Percentiles rank a stretch among this genome's conserved stretches.
Evolutionary conservation across 2,329 filamentous ascomycete species (phyloP).

Genomic region (Fusarium avenaceum): DNA sequence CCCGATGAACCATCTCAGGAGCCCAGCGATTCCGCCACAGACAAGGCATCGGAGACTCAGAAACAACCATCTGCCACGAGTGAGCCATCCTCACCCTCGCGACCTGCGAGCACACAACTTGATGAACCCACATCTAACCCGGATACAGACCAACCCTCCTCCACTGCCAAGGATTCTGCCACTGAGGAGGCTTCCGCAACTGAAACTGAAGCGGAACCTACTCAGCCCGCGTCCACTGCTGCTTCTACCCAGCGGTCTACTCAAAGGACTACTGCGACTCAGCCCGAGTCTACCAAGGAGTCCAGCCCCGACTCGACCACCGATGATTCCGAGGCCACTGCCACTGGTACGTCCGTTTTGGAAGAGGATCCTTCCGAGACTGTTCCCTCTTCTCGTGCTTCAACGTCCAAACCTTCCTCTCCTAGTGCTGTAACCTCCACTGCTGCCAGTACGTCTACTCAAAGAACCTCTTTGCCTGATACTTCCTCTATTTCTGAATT

Average conservation of each 20-base stretch:
- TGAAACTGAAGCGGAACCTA: conserved; percentile 32
- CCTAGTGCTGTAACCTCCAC: conserved; percentile 43
- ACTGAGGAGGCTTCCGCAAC: conserved; percentile 31
- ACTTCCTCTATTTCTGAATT: conserved; percentile 49
- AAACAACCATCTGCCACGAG: conserved; percentile 35
- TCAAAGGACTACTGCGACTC: conserved; percentile 24
- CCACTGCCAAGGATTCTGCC: conserved; percentile 35
- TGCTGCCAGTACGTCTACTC: conserved; percentile 53
- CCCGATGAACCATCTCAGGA: conserved; percentile 21
- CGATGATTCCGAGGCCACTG: conserved; percentile 47
- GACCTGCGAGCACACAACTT: conserved; percentile 37
- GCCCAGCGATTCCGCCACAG: conserved; percentile 23
- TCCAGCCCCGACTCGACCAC: conserved; percentile 39
- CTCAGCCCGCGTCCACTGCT: conserved; percentile 28
- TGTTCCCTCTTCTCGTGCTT: conserved; percentile 48
- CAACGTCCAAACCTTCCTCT: conserved; percentile 49
- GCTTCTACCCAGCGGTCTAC: conserved; percentile 29
- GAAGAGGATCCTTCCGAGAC: conserved; percentile 48
- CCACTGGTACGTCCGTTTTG: conserved; percentile 50
- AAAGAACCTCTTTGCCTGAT: conserved; percentile 48
- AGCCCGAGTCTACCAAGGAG: conserved; percentile 24
- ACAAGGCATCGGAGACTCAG: conserved; percentile 24
- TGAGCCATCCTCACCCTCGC: conserved; percentile 44
- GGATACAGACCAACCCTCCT: conserved; percentile 38
- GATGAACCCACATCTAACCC: conserved; percentile 45